Percentiles rank a stretch among this genome's conserved stretches.
phyloP scores from a whole-genome alignment of 176 grass and related monocot genomes.

The Elaeis guineensis region DNA sequence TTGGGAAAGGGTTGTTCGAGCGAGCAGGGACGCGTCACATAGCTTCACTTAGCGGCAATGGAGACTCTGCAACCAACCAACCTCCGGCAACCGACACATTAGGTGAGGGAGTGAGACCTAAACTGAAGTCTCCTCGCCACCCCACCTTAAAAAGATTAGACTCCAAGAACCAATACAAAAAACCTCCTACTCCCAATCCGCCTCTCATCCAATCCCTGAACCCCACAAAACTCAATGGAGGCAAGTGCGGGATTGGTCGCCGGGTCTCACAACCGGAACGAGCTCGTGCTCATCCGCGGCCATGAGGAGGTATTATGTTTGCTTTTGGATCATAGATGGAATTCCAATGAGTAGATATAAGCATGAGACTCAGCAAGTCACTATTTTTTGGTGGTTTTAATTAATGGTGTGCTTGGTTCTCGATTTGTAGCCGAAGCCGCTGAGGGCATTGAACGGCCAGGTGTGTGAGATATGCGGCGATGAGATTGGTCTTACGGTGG shows the following conservation, averaged over 20 bases:
- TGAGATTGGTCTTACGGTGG: slow-evolving; percentile 64
- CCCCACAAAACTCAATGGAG: slow-evolving; percentile 31
- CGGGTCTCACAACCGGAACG: slow-evolving; percentile 91
- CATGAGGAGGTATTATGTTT: slow-evolving; percentile 61
- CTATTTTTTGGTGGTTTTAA: background rate
- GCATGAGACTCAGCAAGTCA: background rate
- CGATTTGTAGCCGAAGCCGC: slow-evolving; percentile 44
- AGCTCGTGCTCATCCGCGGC: slow-evolving; percentile 92
- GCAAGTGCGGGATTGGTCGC: slow-evolving; percentile 77
- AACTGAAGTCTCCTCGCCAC: slow-evolving; percentile 17
- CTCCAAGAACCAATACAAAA: slow-evolving; percentile 28
- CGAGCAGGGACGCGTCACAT: background rate
- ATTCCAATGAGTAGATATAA: too few species aligned
- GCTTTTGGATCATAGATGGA: too few species aligned
- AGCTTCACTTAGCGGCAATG: slow-evolving; percentile 96
- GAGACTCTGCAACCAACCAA: slow-evolving; percentile 84
- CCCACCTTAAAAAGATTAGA: slow-evolving; percentile 29
- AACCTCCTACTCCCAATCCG: slow-evolving; percentile 8
- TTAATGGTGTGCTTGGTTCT: background rate
- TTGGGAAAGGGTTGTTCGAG: background rate
- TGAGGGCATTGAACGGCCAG: slow-evolving; percentile 76
- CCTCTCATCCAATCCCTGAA: background rate
- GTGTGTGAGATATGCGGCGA: slow-evolving; percentile 99
- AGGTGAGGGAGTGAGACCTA: slow-evolving; percentile 37
- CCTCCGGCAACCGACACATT: slow-evolving; percentile 43